phyloP scores from a whole-genome alignment of 805 yeast species.

The Ogataea angusta region DNA sequence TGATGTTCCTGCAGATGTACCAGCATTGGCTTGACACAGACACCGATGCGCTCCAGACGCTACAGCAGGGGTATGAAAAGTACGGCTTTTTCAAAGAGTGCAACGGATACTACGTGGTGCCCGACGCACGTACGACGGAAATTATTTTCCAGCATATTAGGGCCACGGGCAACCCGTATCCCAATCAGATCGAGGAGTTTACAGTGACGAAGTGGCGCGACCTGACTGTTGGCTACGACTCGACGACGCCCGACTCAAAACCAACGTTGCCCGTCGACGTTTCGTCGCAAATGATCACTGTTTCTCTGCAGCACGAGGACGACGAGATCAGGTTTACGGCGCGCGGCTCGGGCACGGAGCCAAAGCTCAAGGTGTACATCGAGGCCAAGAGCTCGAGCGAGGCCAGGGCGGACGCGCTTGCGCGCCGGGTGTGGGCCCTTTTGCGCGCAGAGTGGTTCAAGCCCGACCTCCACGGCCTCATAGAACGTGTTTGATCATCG shows the following conservation, averaged over 20 bases:
- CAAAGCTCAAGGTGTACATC: constrained; percentile 86
- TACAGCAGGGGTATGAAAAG: constrained; percentile 54
- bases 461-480: constrained; percentile 45
- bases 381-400: constrained; percentile 63
- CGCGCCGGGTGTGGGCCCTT: constrained; percentile 63
- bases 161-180: constrained; percentile 33
- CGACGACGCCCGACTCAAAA: constrained; percentile 50
- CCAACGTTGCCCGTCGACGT: constrained; percentile 73
- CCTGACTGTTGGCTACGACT: constrained; percentile 77
- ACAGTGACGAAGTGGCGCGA: constrained; percentile 72
- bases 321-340: constrained; percentile 69
- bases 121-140: constrained; percentile 48
- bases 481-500: constrained; percentile 32
- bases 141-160: constrained; percentile 50
- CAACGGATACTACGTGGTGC: constrained; percentile 80
- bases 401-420: constrained; percentile 45
- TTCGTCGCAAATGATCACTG: constrained; percentile 84
- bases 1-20: constrained; percentile 70
- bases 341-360: constrained; percentile 96
- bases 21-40: constrained; percentile 43
- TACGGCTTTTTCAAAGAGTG: constrained; percentile 83
- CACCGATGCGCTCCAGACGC: constrained; percentile 42
- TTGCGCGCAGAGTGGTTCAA: constrained; percentile 64
- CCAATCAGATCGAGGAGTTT: constrained; percentile 54
- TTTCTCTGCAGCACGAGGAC: constrained; percentile 34